Evolutionary conservation across 1,284 basidiomycete species (phyloP).

Genomic region (Heterobasidion annosum): DNA sequence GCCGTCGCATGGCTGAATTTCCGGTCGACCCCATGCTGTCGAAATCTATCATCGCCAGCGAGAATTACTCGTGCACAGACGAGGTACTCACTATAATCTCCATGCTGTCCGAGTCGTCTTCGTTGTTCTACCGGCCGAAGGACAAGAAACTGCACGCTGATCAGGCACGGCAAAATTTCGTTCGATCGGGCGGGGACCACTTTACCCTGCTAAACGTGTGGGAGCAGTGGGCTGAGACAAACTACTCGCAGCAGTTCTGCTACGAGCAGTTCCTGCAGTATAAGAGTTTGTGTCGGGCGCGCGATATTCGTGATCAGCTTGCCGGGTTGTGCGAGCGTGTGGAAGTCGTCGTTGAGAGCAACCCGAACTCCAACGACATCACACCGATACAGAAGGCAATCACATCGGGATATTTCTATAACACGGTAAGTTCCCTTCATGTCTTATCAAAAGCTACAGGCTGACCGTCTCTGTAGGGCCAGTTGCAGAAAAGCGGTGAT

Average conservation of each 20-base stretch:
- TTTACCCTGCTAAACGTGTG: slow-evolving; percentile 96
- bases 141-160: slow-evolving; percentile 96
- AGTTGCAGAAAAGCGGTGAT: slow-evolving; percentile 85
- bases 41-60: slow-evolving; percentile 93
- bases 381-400: slow-evolving; percentile 92
- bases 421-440: slow-evolving; percentile 55
- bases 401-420: slow-evolving; percentile 94
- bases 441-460: not conserved
- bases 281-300: slow-evolving; percentile 89
- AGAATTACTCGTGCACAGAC: slow-evolving; percentile 92
- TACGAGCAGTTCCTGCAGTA: slow-evolving; percentile 97
- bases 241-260: slow-evolving; percentile 91
- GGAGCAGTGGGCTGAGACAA: slow-evolving; percentile 98
- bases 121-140: slow-evolving; percentile 95
- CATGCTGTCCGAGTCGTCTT: slow-evolving; percentile 94
- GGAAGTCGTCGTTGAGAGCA: slow-evolving; percentile 83
- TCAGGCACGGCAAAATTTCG: slow-evolving; percentile 94
- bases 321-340: slow-evolving; percentile 94
- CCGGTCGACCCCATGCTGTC: slow-evolving; percentile 98
- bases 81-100: slow-evolving; percentile 96
- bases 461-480: slow-evolving; percentile 41
- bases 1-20: slow-evolving; percentile 97
- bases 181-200: slow-evolving; percentile 94
- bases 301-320: slow-evolving; percentile 95
- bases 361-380: slow-evolving; percentile 88